Base-by-base conservation (phyloP, 495 filamentous ascomycete genomes). In the Tuber microsphaerosporum region DNA sequence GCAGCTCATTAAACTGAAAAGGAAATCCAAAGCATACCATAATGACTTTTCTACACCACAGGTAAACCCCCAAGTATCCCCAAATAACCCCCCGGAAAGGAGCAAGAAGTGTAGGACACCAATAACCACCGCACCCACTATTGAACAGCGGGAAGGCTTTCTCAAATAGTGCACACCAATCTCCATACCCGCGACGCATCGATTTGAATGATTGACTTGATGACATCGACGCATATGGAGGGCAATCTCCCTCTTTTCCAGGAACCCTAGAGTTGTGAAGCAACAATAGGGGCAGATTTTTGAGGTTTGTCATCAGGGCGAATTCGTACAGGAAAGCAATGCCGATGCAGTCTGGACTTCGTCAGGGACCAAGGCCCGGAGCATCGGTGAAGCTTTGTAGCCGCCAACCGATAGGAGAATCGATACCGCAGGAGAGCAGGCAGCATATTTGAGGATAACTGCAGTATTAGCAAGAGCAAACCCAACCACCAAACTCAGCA, bases 261-360 rank as follows among this genome's bases (percentile, higher is more conserved):
- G 77, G 77, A 79, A 79, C 77, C 77, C 77, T 79, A 79, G 78
- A 79, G 77, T 44, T 51, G 74, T 79, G 75, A 48, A 45, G 75
- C 77, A 73, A 73, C 77, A 79, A 73, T 79, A 79, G 77, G 77
- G 77, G 77, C 77, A 79, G 77, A 79, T 78, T 79, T 76, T 73
- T 79, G 77, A 79, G 77, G 77, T 79, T 75, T 51, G 70, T 75
- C 41, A 56, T 37, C 69, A 34, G n/a, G 42, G 71, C 46, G 61
- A 69, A 37, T 46, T 9, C 45, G 70, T 70, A 71, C 61, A 70
- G 37, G 42, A 43, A 70, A 73, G 48, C 46, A 44, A 73, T 68
- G 48, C 70, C 77, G 70, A 73, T 75, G 77, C 77, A 31, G 71
- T 79, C 77, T 73, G 75, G 61, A 79, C 76, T 79, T 79, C 77